Percentiles rank a stretch among this genome's conserved stretches.
phyloP scores from a whole-genome alignment of 768 basidiomycete genomes.

The Boletus patriciae region DNA sequence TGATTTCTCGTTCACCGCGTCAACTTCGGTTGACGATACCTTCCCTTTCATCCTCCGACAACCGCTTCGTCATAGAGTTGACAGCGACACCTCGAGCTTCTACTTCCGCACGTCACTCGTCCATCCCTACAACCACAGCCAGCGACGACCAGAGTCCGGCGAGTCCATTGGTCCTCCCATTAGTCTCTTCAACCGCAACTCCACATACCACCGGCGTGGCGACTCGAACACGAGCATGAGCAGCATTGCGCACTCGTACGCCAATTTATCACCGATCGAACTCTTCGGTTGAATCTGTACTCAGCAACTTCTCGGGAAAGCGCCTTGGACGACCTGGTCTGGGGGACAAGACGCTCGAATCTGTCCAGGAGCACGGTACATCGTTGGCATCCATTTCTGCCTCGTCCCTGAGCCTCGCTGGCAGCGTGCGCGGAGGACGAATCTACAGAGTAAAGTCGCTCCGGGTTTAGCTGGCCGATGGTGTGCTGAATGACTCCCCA shows the following conservation, averaged over 20 bases:
- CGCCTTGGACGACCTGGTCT: constrained; percentile 67
- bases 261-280: constrained; percentile 55
- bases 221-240: constrained; percentile 61
- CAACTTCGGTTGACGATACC: constrained; percentile 58
- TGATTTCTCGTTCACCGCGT: constrained; percentile 57
- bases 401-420: constrained; percentile 50
- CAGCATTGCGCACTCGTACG: constrained; percentile 58
- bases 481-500: constrained; percentile 5
- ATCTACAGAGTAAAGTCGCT: constrained; percentile 39
- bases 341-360: constrained; percentile 88
- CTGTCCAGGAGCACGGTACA: constrained; percentile 47
- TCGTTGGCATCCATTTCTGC: constrained; percentile 64
- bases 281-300: constrained; percentile 60
- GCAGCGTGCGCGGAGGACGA: constrained; percentile 15
- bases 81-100: constrained; percentile 77
- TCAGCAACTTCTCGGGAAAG: constrained; percentile 60
- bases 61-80: constrained; percentile 53
- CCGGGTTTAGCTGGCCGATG: neutral
- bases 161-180: constrained; percentile 64
- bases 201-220: constrained; percentile 49
- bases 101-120: constrained; percentile 49
- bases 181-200: constrained; percentile 71
- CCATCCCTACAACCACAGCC: constrained; percentile 45
- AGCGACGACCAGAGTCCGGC: constrained; percentile 63
- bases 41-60: constrained; percentile 57